phyloP scores from a whole-genome alignment of 768 basidiomycete species.

The Aureoboletus auriporus region DNA sequence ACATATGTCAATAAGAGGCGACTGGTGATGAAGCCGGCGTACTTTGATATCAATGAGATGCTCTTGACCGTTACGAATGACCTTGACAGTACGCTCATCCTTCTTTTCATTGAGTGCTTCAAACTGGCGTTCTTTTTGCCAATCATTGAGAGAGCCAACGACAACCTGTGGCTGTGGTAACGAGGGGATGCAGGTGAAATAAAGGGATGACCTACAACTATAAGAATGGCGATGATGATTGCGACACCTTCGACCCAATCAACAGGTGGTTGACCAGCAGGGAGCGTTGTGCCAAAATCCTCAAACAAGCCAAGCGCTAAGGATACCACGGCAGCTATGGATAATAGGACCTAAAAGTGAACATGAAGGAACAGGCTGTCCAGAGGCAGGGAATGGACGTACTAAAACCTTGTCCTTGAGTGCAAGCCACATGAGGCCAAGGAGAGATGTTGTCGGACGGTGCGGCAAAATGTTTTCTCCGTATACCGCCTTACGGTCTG shows the following conservation, averaged over 20 bases:
- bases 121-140: slow-evolving; percentile 98
- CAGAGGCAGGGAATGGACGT: slow-evolving; percentile 24
- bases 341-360: slow-evolving; percentile 67
- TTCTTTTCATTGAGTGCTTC: slow-evolving; percentile 88
- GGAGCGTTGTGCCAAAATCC: slow-evolving; percentile 73
- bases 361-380: slow-evolving; percentile 3
- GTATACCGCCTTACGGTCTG: slow-evolving; percentile 63
- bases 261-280: slow-evolving; percentile 64
- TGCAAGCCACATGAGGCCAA: slow-evolving; percentile 80
- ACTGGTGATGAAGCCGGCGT: neutral
- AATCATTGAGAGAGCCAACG: slow-evolving; percentile 95
- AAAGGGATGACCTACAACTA: slow-evolving; percentile 54
- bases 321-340: slow-evolving; percentile 89
- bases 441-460: slow-evolving; percentile 63
- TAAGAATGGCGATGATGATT: slow-evolving; percentile 70
- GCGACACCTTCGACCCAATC: slow-evolving; percentile 97
- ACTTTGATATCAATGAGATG: slow-evolving; percentile 81
- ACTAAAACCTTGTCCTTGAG: slow-evolving; percentile 90
- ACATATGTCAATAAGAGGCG: slow-evolving; percentile 5
- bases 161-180: slow-evolving; percentile 50
- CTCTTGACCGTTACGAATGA: slow-evolving; percentile 69
- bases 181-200: neutral
- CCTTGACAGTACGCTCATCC: slow-evolving; percentile 88
- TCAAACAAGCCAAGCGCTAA: slow-evolving; percentile 93
- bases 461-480: slow-evolving; percentile 73